Evolutionary conservation across 805 yeast genomes (phyloP).

Genomic region (Zygoascus flipseniorum): DNA sequence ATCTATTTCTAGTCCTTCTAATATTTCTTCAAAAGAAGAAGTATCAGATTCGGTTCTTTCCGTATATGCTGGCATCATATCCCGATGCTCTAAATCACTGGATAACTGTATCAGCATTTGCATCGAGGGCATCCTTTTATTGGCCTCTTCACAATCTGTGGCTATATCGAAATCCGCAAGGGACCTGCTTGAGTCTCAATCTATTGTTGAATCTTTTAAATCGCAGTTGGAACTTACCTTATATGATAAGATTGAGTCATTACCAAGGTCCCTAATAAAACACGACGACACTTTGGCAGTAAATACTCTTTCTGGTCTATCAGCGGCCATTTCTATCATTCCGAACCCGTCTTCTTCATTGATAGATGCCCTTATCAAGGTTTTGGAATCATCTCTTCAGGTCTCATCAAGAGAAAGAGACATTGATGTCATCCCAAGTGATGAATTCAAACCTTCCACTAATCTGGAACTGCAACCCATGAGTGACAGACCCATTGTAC

Average conservation of each 20-base stretch:
- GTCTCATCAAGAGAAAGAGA: background rate
- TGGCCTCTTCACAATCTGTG: constrained; percentile 21
- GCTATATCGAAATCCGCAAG: constrained; percentile 1
- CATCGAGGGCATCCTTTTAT: background rate
- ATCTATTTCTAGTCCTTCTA: constrained; percentile 23
- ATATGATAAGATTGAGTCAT: constrained; percentile 23
- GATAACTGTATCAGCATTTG: constrained; percentile 28
- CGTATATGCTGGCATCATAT: constrained; percentile 27
- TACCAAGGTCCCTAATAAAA: constrained; percentile 18
- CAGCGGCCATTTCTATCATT: background rate
- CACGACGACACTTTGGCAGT: constrained; percentile 18
- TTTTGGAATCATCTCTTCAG: background rate
- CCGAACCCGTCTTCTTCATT: background rate
- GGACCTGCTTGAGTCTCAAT: constrained; percentile 1
- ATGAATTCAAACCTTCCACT: background rate
- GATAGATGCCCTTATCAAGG: background rate
- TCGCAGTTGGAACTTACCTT: constrained; percentile 11
- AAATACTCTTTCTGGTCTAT: background rate
- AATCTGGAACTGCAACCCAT: background rate
- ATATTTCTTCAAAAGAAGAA: constrained; percentile 26
- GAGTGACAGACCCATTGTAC: background rate
- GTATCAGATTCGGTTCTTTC: constrained; percentile 28
- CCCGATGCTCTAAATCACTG: constrained; percentile 31
- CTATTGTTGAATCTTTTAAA: constrained; percentile 9
- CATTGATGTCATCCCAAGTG: background rate